Evolutionary conservation across 306 rosid species (phyloP).

Genomic region (Acacia melanoxylon): DNA sequence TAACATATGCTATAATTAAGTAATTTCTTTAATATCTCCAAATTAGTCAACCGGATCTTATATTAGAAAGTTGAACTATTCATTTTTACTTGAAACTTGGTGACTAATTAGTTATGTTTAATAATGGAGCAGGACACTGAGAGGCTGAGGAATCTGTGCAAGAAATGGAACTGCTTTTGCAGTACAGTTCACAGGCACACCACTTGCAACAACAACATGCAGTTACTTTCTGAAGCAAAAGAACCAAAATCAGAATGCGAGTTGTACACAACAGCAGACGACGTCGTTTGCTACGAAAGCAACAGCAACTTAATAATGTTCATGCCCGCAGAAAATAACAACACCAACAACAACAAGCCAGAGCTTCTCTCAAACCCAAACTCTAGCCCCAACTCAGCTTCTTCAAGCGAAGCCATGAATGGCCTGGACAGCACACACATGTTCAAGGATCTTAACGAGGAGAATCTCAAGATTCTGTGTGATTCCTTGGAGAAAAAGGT

Average conservation of each 20-base stretch:
- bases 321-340: constrained; percentile 35
- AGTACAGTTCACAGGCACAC: constrained; percentile 50
- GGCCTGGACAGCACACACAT: constrained; percentile 51
- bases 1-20: too few relatives aligned
- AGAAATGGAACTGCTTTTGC: constrained; percentile 73
- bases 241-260: constrained; percentile 55
- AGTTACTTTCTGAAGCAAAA: constrained; percentile 24
- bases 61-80: too few relatives aligned
- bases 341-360: constrained; percentile 56
- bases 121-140: constrained; percentile 49
- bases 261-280: constrained; percentile 52
- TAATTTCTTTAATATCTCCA: too few relatives aligned
- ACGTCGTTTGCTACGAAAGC: constrained; percentile 36
- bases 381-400: constrained; percentile 90
- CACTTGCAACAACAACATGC: constrained; percentile 23
- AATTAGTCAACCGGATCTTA: too few relatives aligned
- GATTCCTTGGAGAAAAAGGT: constrained; percentile 65
- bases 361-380: constrained; percentile 85
- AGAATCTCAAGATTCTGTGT: constrained; percentile 62
- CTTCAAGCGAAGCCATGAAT: constrained; percentile 77
- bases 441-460: constrained; percentile 56
- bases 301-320: constrained; percentile 42
- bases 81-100: background rate
- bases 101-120: background rate
- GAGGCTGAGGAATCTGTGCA: constrained; percentile 53